Percentiles rank a stretch among this genome's conserved stretches.
Evolutionary conservation across 495 filamentous ascomycete species (phyloP).

Genomic region (Neurospora pannonica): DNA sequence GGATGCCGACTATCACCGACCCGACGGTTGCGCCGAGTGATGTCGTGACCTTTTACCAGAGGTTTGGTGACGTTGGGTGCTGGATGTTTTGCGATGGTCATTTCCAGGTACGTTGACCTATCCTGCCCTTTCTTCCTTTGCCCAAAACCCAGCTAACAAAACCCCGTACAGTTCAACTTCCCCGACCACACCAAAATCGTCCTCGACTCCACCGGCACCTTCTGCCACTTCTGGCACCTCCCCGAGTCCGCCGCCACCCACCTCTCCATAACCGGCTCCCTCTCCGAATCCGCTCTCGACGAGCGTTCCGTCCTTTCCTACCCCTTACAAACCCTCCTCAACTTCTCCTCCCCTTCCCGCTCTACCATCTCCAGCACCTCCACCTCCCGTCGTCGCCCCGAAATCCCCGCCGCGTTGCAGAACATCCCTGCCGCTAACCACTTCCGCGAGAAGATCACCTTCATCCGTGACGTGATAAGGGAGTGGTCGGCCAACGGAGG

Average conservation of each 20-base stretch:
- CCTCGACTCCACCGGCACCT: constrained; percentile 61
- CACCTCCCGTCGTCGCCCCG: constrained; percentile 36
- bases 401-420: constrained; percentile 48
- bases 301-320: constrained; percentile 49
- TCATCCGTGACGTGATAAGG: constrained; percentile 58
- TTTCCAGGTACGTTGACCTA: constrained; percentile 59
- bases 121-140: neutral
- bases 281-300: constrained; percentile 58
- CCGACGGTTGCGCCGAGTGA: constrained; percentile 38
- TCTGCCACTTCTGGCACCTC: constrained; percentile 79
- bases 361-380: constrained; percentile 28
- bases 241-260: constrained; percentile 57
- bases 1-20: constrained; percentile 41
- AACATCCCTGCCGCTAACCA: constrained; percentile 64
- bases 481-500: constrained; percentile 67
- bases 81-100: constrained; percentile 86
- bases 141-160: constrained; percentile 4
- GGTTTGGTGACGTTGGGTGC: constrained; percentile 76
- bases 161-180: constrained; percentile 79
- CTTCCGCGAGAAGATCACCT: constrained; percentile 70
- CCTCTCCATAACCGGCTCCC: constrained; percentile 50
- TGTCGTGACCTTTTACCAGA: constrained; percentile 81
- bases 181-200: constrained; percentile 94
- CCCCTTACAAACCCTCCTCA: constrained; percentile 49
- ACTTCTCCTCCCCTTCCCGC: constrained; percentile 35